Evolutionary conservation across 352 stramenopile genomes (phyloP).

Genomic region (Halophytophthora polymorphica): DNA sequence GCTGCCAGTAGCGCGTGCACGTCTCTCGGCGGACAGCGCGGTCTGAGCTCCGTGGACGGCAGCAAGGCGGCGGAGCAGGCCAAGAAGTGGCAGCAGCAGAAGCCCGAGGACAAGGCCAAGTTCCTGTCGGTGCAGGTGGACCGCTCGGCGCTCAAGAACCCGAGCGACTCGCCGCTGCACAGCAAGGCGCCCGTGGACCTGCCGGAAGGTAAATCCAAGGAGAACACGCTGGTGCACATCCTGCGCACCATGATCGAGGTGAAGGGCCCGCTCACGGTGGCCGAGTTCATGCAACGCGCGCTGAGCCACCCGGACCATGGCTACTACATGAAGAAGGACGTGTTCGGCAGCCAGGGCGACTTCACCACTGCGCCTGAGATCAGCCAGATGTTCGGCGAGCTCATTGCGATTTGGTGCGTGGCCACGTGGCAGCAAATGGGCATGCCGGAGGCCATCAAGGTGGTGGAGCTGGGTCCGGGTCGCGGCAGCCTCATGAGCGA

Average conservation of each 20-base stretch:
- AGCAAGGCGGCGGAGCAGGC: conserved; percentile 34
- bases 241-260: conserved; percentile 92
- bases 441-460: conserved; percentile 61
- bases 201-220: conserved; percentile 42
- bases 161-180: conserved; percentile 18
- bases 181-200: conserved; percentile 24
- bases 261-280: conserved; percentile 90
- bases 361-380: conserved; percentile 95
- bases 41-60: conserved; percentile 4
- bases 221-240: conserved; percentile 72
- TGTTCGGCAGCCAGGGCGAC: conserved; percentile 90
- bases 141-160: conserved; percentile 68
- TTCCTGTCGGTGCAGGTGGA: conserved; percentile 65
- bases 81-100: conserved; percentile 59
- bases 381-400: conserved; percentile 92
- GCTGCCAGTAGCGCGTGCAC: neutral
- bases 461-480: conserved; percentile 92
- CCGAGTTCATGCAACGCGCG: conserved; percentile 92
- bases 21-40: neutral
- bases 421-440: conserved; percentile 90
- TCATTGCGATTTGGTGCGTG: conserved; percentile 91
- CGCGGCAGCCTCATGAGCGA: conserved; percentile 93
- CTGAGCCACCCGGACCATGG: conserved; percentile 91
- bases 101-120: conserved; percentile 44
- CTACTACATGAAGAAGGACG: conserved; percentile 95